Base-by-base conservation (phyloP, 192 early-diverging fungal genomes). In the Backusella westeae region DNA sequence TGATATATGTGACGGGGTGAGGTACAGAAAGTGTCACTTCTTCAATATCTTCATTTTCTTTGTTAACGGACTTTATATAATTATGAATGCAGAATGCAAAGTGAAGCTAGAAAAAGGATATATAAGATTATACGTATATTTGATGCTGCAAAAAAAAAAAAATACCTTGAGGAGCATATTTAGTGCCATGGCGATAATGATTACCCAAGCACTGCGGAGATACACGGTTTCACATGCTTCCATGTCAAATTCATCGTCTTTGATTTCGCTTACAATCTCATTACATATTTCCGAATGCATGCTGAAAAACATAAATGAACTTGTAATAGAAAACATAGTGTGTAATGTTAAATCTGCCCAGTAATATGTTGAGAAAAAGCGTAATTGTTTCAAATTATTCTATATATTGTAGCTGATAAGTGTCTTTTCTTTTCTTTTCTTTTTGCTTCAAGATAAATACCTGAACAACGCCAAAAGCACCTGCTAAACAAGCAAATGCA, bases 281-380 rank as follows among this genome's bases (percentile, higher is more conserved):
- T 34, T 70, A 67, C 78, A 79, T 29, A 79, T 42, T 44, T 79
- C 78, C 9, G 52, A 69, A 23, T 70, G 68, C n/a, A 79, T 36
- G 38, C 52, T 75, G 53, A 79, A 79, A 9, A 74, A 29, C 32
- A 75, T 41, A 32, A 17, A 68, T 21, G 78, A 73, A 69, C 73
- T 75, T 29, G 78, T 56, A 19, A 74, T 73, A 21, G 78, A 69
- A 56, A 79, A 74, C 3, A 70, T 39, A n/a, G 74, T 71, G 36
- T 79, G 73, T 44, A 79, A 46, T 21, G 53, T 69, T 29, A 79
- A 68, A 66, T 79, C 78, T 6, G 56, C 73, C 78, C 78, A 79
- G 59, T 79, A 79, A 42, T 75, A 79, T 15, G 35, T 49, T 49
- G 67, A 46, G 21, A 79, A 79, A 26, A 79, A 59, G 34, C 56